These are phyloP conservation scores for Whalleya microplaca DNA, from an alignment of 2,329 filamentous ascomycete genomes.

Conservation along the genomic window DNA sequence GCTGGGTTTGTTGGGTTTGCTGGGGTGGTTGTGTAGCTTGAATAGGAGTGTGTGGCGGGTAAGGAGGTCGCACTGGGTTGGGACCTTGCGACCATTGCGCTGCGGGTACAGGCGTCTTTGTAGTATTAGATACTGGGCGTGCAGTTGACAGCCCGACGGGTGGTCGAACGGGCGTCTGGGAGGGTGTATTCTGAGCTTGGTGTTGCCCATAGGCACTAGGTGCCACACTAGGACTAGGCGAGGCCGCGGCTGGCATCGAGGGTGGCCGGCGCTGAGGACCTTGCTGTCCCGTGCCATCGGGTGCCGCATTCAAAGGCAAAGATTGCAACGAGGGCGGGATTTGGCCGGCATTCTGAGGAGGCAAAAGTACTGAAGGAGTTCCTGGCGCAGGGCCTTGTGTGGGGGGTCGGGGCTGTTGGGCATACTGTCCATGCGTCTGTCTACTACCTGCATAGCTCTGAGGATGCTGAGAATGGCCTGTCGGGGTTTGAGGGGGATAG, in stretches of 20 bases:
- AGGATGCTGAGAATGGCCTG: constrained; percentile 29
- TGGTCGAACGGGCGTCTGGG: constrained; percentile 31
- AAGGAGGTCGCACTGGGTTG: constrained; percentile 22
- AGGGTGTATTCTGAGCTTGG: constrained; percentile 20
- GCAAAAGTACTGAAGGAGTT: constrained; percentile 35
- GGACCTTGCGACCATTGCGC: constrained; percentile 29
- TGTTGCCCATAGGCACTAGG: constrained; percentile 24
- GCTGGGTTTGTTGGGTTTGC: constrained; percentile 25
- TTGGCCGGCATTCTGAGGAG: constrained; percentile 36
- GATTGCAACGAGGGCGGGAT: constrained; percentile 37
- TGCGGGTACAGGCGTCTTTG: constrained; percentile 26
- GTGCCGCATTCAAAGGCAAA: constrained; percentile 34
- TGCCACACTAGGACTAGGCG: constrained; percentile 20
- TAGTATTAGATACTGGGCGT: constrained; percentile 18
- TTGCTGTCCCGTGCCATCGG: constrained; percentile 35
- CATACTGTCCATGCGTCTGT: constrained; percentile 29
- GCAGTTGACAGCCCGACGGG: constrained; percentile 23
- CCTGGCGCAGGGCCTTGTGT: constrained; percentile 35
- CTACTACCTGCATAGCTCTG: constrained; percentile 30
- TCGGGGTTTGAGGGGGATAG: constrained; percentile 30
- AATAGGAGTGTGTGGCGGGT: constrained; percentile 25
- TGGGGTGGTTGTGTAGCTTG: constrained; percentile 30
- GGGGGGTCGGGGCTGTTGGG: constrained; percentile 41
- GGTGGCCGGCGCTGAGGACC: constrained; percentile 24
- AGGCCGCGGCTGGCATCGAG: constrained; percentile 12